Evolutionary conservation across 176 grass and related monocot genomes (phyloP).

Genomic region (Bromus sterilis): DNA sequence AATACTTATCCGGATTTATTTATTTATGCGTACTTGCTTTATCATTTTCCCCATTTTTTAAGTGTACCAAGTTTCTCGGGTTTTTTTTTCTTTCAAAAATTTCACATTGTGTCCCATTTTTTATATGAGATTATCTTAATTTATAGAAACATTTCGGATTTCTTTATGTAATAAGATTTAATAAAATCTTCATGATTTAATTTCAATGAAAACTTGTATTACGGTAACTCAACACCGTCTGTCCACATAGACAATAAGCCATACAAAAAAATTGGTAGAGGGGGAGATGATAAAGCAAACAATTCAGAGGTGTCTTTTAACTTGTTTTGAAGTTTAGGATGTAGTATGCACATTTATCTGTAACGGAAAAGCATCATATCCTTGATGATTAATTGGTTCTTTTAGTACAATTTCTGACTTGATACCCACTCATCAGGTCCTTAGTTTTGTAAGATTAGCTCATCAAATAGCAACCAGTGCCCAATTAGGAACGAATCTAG

Average conservation of each 20-base stretch:
- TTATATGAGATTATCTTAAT: too few species aligned
- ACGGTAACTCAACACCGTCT: too few species aligned
- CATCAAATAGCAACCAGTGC: neutral
- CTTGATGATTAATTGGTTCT: neutral
- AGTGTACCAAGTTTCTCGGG: too few species aligned
- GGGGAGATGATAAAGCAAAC: too few species aligned
- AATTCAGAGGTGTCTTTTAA: neutral
- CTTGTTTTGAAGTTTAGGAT: neutral
- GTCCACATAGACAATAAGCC: too few species aligned
- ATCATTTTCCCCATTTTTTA: neutral
- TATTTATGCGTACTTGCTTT: neutral
- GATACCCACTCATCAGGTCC: neutral
- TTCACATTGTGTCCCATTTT: too few species aligned
- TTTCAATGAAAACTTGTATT: too few species aligned
- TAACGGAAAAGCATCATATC: neutral
- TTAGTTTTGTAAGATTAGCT: slow-evolving; percentile 15
- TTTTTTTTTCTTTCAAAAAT: too few species aligned
- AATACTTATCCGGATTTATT: neutral
- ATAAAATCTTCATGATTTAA: too few species aligned
- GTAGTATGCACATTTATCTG: neutral
- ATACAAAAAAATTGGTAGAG: too few species aligned
- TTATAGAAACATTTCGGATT: too few species aligned
- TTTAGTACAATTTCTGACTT: neutral
- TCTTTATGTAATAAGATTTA: too few species aligned
- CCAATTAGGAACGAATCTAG: neutral